phyloP scores from a whole-genome alignment of 1,139 yeast species.

The Citeromyces hawaiiensis region DNA sequence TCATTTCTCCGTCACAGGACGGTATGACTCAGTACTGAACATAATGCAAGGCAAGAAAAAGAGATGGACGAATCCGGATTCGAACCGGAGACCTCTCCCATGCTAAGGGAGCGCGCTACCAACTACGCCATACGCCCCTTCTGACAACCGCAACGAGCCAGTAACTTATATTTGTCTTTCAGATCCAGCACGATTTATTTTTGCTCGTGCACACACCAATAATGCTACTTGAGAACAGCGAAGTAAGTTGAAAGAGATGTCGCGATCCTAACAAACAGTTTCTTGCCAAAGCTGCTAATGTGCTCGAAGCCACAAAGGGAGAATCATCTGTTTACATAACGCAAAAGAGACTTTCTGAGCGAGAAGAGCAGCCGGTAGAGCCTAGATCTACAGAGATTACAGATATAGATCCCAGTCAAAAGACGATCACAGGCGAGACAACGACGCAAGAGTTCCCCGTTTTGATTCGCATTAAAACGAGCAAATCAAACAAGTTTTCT shows the following conservation, averaged over 20 bases:
- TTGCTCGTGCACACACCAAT: background rate
- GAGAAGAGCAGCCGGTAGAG: constrained; percentile 7
- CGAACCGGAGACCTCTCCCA: constrained; percentile 88
- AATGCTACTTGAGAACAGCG: background rate
- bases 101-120: constrained; percentile 91
- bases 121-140: constrained; percentile 83
- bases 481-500: constrained; percentile 12
- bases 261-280: background rate
- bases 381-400: constrained; percentile 7
- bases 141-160: background rate
- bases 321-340: background rate
- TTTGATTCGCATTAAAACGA: constrained; percentile 39
- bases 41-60: constrained; percentile 12
- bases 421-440: constrained; percentile 13
- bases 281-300: background rate
- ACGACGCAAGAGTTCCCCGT: constrained; percentile 41
- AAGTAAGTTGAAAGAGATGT: background rate
- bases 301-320: background rate
- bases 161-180: background rate
- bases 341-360: constrained; percentile 10
- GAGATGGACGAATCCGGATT: constrained; percentile 74
- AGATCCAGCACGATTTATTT: background rate
- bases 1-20: too few species aligned
- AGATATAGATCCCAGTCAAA: constrained; percentile 3
- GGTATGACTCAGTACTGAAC: too few species aligned